A percentile compares a stretch with the other conserved stretches of the same genome.
Evolutionary conservation across 805 yeast species (phyloP).

Genomic region (Maudiozyma saulgeensis): DNA sequence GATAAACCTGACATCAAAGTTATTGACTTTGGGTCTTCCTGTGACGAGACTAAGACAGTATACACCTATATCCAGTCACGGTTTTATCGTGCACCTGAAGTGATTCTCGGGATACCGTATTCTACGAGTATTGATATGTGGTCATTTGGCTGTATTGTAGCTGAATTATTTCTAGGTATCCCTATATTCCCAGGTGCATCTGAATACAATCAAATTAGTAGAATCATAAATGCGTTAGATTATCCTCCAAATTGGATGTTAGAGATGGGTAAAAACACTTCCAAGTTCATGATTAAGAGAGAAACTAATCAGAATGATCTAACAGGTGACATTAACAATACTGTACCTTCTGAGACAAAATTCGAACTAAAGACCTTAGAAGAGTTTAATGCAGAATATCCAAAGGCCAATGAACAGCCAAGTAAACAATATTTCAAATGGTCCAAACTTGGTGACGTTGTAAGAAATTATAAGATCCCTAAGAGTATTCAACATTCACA

Average conservation of each 20-base stretch:
- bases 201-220: conserved; percentile 79
- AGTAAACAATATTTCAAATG: conserved; percentile 74
- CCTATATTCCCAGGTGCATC: conserved; percentile 94
- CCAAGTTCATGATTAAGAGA: conserved; percentile 40
- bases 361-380: conserved; percentile 37
- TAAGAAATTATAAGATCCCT: conserved; percentile 64
- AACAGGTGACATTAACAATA: neutral
- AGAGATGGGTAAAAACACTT: conserved; percentile 83
- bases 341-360: conserved; percentile 4
- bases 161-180: conserved; percentile 81
- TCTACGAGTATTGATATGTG: conserved; percentile 93
- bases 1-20: conserved; percentile 74
- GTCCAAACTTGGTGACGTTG: conserved; percentile 57
- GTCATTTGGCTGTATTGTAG: conserved; percentile 91
- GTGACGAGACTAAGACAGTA: conserved; percentile 81
- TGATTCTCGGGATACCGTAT: conserved; percentile 82
- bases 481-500: conserved; percentile 37
- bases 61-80: conserved; percentile 89
- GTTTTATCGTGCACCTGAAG: conserved; percentile 92
- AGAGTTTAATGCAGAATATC: conserved; percentile 35
- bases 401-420: conserved; percentile 48
- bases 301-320: neutral
- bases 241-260: conserved; percentile 93
- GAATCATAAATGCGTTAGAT: conserved; percentile 77
- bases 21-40: conserved; percentile 93